phyloP scores from a whole-genome alignment of 768 basidiomycete genomes.

The Clitopilus passeckerianus region DNA sequence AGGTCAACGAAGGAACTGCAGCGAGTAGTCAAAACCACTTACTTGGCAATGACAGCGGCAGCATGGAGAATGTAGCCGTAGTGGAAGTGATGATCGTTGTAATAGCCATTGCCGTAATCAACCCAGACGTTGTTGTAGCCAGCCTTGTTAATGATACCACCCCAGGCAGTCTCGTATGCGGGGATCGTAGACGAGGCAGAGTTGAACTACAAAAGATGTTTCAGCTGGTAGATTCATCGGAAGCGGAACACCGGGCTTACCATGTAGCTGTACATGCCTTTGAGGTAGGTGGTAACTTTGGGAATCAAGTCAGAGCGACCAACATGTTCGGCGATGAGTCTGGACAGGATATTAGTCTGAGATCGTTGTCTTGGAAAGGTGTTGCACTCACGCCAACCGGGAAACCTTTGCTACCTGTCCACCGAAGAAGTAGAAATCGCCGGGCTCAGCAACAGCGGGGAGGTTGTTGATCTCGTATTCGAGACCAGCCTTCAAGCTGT shows the following conservation, averaged over 20 bases:
- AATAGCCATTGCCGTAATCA: conserved; percentile 30
- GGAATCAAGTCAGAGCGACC: conserved; percentile 24
- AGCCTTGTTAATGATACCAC: conserved; percentile 26
- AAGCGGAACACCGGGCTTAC: conserved; percentile 7
- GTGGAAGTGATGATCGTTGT: conserved; percentile 32
- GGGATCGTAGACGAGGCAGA: conserved; percentile 15
- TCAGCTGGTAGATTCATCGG: not conserved
- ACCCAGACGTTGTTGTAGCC: conserved; percentile 21
- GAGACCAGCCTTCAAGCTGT: conserved; percentile 22
- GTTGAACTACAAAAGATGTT: conserved; percentile 8
- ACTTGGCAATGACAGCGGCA: conserved; percentile 27
- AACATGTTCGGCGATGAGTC: conserved; percentile 26
- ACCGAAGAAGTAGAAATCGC: conserved; percentile 29
- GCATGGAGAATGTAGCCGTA: conserved; percentile 27
- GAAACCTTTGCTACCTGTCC: conserved; percentile 20
- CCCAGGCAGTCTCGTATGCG: conserved; percentile 29
- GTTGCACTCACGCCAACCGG: conserved; percentile 22
- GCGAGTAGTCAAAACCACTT: conserved; percentile 1
- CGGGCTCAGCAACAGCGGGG: conserved; percentile 35
- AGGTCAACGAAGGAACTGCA: not conserved
- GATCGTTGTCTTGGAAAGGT: not conserved
- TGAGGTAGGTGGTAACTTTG: conserved; percentile 17
- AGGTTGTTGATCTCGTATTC: conserved; percentile 49
- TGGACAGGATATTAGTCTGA: conserved; percentile 2
- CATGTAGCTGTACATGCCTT: conserved; percentile 19